Base-by-base conservation (phyloP, 345 rosid species). In the Ceriops tagal region DNA sequence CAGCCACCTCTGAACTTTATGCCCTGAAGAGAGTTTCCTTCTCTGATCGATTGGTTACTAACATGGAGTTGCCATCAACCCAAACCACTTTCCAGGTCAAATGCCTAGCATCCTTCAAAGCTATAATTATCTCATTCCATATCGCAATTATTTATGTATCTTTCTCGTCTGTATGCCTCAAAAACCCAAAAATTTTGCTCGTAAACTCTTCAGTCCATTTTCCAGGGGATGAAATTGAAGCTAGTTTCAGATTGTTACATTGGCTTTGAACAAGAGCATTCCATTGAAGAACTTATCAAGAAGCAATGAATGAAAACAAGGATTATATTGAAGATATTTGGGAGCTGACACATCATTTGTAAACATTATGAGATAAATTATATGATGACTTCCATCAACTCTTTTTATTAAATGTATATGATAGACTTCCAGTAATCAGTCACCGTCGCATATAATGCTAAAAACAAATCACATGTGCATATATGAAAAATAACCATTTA, bases 21-120 rank as follows among this genome's bases (percentile, higher is more conserved):
- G 96, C 96, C 69, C 65, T 93, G 66, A 93, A 92, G 86, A 88
- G 99, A 80, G 88, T 93, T 64, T 87, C 97, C 43, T 88, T 93
- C 89, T 70, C 85, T 8, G 87, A 74, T 68, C 88, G 79, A 66
- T 61, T 87, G 78, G 86, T 71, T 62, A 89, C 93, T 62, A 84
- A 76, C 65, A 88, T 93, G 96, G 87, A 85, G 67, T 77, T 93
- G 35, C 95, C 97, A 43, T 71, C 95, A 49, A 75, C 82, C 51
- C 64, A 68, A 62, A 69, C 84, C 30, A 66, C 79, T 70, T 66
- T 85, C 27, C 85, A 92, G 97, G 97, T 93, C 24, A 73, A 57
- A 53, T 49, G 26, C 63, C 19, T 66, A n/a, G 30, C 31, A 27
- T 57, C 24, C n/a, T 43, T 26, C 8, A n/a, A 24, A 56, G 18